Conservation (phyloP, 2,329 filamentous ascomycete species). For the Bertia moriformis region DNA sequence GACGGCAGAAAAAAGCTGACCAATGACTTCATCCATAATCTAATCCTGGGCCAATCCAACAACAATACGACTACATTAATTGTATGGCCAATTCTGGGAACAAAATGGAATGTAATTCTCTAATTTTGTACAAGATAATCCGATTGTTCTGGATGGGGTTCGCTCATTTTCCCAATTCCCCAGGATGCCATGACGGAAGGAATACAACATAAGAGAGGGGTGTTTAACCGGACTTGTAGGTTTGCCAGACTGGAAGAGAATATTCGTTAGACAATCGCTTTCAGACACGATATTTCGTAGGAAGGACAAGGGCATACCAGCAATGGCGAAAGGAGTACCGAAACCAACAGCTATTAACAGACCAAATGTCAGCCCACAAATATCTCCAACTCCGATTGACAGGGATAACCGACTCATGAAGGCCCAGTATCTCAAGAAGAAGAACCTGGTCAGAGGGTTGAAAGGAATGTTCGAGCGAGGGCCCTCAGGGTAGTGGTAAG, state of each 20-base stretch:
- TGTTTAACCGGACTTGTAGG: slow-evolving; percentile 23
- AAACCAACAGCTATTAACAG: slow-evolving; percentile 38
- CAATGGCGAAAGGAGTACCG: slow-evolving; percentile 46
- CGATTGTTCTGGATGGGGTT: background rate
- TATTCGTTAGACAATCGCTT: slow-evolving; percentile 6
- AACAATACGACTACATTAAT: background rate
- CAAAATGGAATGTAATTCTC: background rate
- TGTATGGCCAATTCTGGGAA: background rate
- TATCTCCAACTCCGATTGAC: no score
- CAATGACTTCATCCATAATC: slow-evolving; percentile 1
- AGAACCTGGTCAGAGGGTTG: slow-evolving; percentile 83
- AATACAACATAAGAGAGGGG: background rate
- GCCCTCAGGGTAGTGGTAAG: slow-evolving; percentile 97
- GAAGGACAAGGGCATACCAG: slow-evolving; percentile 29
- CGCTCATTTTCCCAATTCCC: background rate
- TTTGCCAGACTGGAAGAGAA: slow-evolving; percentile 29
- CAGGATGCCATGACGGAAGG: background rate
- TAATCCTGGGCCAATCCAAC: background rate
- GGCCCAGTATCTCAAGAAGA: slow-evolving; percentile 68
- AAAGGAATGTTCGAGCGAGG: slow-evolving; percentile 91
- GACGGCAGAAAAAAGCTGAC: background rate
- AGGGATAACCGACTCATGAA: slow-evolving; percentile 47
- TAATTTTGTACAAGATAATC: slow-evolving; percentile 1
- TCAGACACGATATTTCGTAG: background rate
- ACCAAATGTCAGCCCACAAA: no score